Conservation (phyloP, 345 rosid genomes). For the Camelina sativa region DNA sequence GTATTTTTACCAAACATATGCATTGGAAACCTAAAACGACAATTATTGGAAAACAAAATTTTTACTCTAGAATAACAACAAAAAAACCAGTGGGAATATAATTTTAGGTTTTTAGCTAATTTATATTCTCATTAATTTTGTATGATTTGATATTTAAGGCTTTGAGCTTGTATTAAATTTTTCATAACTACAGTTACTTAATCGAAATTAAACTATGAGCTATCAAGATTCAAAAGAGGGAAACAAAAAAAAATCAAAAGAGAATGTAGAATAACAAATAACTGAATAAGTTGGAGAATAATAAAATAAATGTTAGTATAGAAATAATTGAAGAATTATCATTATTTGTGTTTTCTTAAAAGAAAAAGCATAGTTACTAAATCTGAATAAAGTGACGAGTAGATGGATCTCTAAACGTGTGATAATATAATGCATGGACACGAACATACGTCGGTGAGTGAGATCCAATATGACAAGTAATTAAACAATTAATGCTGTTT, state of each 20-base stretch:
- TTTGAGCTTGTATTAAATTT: neutral
- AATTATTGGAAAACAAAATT: no score
- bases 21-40: no score
- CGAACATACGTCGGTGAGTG: slow-evolving; percentile 46
- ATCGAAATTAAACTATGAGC: neutral
- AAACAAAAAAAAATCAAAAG: neutral
- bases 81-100: no score
- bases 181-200: neutral
- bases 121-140: neutral
- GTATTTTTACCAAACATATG: no score
- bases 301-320: neutral
- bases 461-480: slow-evolving; percentile 47
- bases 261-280: neutral
- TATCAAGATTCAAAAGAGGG: neutral
- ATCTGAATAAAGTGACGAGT: slow-evolving; percentile 14
- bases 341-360: neutral
- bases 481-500: slow-evolving; percentile 37
- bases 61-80: no score
- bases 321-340: neutral
- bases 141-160: neutral
- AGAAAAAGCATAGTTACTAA: slow-evolving; percentile 16
- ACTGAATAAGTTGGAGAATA: no score
- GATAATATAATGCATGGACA: slow-evolving; percentile 40
- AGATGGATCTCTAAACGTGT: slow-evolving; percentile 43
- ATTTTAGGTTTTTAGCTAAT: neutral